A percentile compares a stretch with the other conserved stretches of the same genome.
Evolutionary conservation across 306 rosid species (phyloP).

Genomic region (Abrus precatorius): DNA sequence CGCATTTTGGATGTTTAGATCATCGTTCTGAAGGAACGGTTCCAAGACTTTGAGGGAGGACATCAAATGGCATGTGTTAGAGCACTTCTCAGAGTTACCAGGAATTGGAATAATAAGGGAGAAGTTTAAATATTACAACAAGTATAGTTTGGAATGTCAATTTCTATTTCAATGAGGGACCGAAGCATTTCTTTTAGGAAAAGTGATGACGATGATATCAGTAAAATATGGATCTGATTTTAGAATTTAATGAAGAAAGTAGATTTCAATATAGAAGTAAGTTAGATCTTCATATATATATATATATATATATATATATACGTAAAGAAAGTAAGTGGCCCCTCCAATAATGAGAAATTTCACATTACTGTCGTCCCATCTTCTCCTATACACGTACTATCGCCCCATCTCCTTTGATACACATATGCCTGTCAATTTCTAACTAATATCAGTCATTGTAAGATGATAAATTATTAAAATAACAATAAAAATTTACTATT

Average conservation of each 20-base stretch:
- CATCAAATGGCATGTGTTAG: conserved; percentile 46
- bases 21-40: neutral
- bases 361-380: too few species aligned
- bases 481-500: too few species aligned
- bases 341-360: too few species aligned
- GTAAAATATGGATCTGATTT: conserved; percentile 48
- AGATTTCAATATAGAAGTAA: conserved; percentile 25
- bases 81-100: conserved; percentile 37
- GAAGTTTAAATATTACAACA: conserved; percentile 9
- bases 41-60: neutral
- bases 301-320: too few species aligned
- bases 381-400: too few species aligned
- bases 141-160: conserved; percentile 40
- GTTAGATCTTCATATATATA: neutral
- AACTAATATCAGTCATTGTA: too few species aligned
- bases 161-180: conserved; percentile 50
- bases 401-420: too few species aligned
- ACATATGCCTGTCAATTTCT: too few species aligned
- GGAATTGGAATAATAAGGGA: conserved; percentile 18
- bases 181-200: conserved; percentile 49
- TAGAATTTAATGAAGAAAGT: conserved; percentile 46
- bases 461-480: too few species aligned
- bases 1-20: conserved; percentile 42
- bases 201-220: conserved; percentile 34
- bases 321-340: too few species aligned